Conservation (phyloP, 805 yeast genomes). For the Metschnikowia matae region DNA sequence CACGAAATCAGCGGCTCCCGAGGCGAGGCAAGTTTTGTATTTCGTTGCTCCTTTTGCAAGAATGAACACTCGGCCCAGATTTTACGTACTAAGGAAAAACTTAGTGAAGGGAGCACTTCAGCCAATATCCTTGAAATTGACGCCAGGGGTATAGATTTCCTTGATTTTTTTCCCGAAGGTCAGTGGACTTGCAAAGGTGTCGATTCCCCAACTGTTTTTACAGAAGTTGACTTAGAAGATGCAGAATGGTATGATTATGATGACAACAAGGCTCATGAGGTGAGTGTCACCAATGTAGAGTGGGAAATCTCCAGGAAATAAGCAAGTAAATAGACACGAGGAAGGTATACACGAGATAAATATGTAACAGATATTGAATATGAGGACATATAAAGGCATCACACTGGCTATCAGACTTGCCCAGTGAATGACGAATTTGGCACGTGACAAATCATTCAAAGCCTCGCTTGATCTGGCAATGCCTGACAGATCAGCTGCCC, state of each 20-base stretch:
- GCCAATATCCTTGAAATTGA: constrained; percentile 64
- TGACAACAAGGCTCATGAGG: constrained; percentile 76
- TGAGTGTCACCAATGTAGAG: constrained; percentile 66
- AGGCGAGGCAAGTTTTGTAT: constrained; percentile 81
- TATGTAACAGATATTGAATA: too few relatives aligned
- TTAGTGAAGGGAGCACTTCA: constrained; percentile 38
- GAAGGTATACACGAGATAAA: not conserved
- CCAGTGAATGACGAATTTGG: too few relatives aligned
- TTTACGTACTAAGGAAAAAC: constrained; percentile 27
- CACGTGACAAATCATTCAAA: too few relatives aligned
- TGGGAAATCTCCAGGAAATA: constrained; percentile 52
- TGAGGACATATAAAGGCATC: too few relatives aligned
- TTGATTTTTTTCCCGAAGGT: constrained; percentile 66
- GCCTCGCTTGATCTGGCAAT: too few relatives aligned
- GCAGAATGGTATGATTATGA: constrained; percentile 96
- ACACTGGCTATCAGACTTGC: too few relatives aligned
- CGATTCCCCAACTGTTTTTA: constrained; percentile 49
- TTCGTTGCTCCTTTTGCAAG: constrained; percentile 68
- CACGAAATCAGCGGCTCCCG: constrained; percentile 65
- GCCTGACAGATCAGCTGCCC: too few relatives aligned
- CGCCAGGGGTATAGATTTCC: constrained; percentile 77
- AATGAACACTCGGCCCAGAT: constrained; percentile 36
- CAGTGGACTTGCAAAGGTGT: constrained; percentile 52
- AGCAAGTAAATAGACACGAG: not conserved
- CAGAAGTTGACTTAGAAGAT: constrained; percentile 67